phyloP scores from a whole-genome alignment of 2,329 filamentous ascomycete species.

The Colletotrichum salicis region DNA sequence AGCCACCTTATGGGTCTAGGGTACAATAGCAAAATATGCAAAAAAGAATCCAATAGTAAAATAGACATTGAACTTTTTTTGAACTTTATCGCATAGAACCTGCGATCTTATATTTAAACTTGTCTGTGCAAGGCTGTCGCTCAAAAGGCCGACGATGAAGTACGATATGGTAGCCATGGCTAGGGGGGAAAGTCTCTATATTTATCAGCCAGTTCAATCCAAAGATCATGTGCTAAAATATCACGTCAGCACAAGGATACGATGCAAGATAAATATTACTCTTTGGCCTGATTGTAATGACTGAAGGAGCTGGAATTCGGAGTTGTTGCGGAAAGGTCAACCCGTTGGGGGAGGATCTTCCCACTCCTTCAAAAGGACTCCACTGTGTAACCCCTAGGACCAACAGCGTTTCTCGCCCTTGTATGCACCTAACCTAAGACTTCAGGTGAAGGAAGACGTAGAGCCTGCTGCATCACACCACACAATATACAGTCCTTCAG shows the following conservation, averaged over 20 bases:
- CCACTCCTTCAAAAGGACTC: not conserved
- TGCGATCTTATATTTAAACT: not conserved
- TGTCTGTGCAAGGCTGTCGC: not conserved
- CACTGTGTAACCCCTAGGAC: not conserved
- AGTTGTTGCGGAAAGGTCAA: not conserved
- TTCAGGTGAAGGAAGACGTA: not conserved
- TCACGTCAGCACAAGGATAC: not conserved
- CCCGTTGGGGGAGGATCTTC: not conserved
- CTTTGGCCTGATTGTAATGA: not conserved
- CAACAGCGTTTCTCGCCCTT: not conserved
- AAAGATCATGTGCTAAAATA: not conserved
- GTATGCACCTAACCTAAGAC: not conserved
- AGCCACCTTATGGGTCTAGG: too few species aligned
- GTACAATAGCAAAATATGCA: too few species aligned
- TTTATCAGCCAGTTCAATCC: not conserved
- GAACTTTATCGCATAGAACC: not conserved
- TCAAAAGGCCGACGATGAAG: not conserved
- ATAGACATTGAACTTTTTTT: too few species aligned
- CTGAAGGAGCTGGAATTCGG: not conserved
- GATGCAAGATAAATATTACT: not conserved
- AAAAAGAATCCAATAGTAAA: too few species aligned
- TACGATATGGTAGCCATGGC: not conserved
- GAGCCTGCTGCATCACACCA: not conserved
- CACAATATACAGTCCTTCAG: too few species aligned
- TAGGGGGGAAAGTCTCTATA: not conserved